Evolutionary conservation across 1,139 yeast genomes (phyloP), one percentile per base, ranked within the genome.

Genomic region (Tardiomyces digboiensis): DNA sequence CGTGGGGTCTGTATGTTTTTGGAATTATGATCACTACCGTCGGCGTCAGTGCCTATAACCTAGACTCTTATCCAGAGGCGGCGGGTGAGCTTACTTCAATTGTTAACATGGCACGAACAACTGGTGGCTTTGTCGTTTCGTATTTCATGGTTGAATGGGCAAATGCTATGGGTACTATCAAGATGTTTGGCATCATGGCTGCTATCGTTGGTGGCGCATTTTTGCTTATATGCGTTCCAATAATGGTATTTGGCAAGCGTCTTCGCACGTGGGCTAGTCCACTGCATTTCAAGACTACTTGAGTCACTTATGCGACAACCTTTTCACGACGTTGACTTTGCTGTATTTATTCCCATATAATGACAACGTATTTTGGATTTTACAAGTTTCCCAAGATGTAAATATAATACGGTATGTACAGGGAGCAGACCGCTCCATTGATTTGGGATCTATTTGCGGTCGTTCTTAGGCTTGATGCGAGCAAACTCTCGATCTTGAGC

Each of bases 401-500:
- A 22, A 22, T 22, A 22, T 22, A 22, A 7, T 7, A 22, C 33
- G 10, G 10, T 26, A 26, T 26, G 33, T 26, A 26, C 33, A 26
- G 14, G 33, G 16, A n/a, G 33, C 16, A 8, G 14, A 5, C 33
- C 14, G 33, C 33, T 16, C 26, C 33, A 16, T n/a, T 13, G 12
- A 26, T 26, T 26, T n/a, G n/a, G n/a, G n/a, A n/a, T n/a, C 33
- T 26, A 26, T 16, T 26, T 26, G 26, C 26, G 26, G 26, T 22
- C 26, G 33, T 37, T 37, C 29, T 38, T 38, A 20, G 29, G 29
- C 37, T 36, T 39, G 40, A 46, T 39, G 47, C 52, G 52, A 20
- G 50, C 46, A 42, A 47, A 54, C 39, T 46, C 46, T 39, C 46
- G 44, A 29, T 45, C 44, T 36, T 43, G 46, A 29, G 44, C 50